These are phyloP conservation scores for Anastatica hierochuntica DNA, from an alignment of 345 rosid species.

Conservation along the genomic window DNA sequence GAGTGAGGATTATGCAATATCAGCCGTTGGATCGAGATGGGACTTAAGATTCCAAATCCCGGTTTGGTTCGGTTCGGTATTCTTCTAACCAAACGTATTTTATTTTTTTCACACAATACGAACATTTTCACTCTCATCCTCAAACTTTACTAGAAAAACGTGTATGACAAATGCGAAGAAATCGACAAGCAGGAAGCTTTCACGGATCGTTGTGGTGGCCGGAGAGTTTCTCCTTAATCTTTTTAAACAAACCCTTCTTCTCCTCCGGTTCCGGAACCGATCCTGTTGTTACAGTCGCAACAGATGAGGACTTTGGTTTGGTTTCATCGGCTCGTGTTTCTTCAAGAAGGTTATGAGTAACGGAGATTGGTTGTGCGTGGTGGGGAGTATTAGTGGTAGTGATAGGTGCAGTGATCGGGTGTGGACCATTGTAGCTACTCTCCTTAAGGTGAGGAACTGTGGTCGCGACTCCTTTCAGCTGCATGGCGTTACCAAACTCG, in stretches of 20 bases:
- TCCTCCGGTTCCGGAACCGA: conserved; percentile 22
- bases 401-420: conserved; percentile 22
- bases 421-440: conserved; percentile 23
- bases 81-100: not conserved
- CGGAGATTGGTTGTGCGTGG: conserved; percentile 16
- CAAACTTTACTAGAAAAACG: no score
- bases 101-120: no score
- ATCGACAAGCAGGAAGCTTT: no score
- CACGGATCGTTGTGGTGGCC: conserved; percentile 33
- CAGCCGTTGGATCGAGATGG: conserved; percentile 20
- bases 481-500: conserved; percentile 48
- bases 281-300: conserved; percentile 3
- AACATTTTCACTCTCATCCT: no score
- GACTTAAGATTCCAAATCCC: not conserved
- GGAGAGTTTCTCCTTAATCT: conserved; percentile 57
- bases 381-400: conserved; percentile 20
- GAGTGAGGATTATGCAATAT: not conserved
- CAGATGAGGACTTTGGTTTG: conserved; percentile 32
- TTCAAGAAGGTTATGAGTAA: conserved; percentile 9
- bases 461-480: conserved; percentile 50
- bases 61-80: not conserved
- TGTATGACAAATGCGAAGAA: no score
- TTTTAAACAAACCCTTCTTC: conserved; percentile 38
- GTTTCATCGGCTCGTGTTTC: conserved; percentile 23
- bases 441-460: conserved; percentile 21